Evolutionary conservation across 2,329 filamentous ascomycete species (phyloP), one percentile per base, ranked within the genome.

Genomic region (Colletotrichum chrysophilum): DNA sequence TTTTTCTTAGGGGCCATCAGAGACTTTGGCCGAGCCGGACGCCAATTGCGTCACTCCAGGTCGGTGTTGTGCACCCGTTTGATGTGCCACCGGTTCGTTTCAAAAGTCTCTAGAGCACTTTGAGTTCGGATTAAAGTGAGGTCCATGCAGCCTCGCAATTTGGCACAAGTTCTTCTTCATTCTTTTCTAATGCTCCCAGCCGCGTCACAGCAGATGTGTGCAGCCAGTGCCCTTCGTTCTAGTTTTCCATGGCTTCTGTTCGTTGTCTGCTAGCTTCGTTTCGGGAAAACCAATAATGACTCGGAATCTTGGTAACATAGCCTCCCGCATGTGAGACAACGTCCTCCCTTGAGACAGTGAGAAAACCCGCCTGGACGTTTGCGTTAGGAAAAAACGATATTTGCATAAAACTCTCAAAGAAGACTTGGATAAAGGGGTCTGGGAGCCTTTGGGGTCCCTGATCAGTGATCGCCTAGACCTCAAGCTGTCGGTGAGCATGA

Each of bases 51-150:
- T 74, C 71, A 65, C 60, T 10, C 48, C 7, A 32, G 26, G 43
- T 32, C 58, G 34, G 52, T 28, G 38, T 56, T 52, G 43, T 56
- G 30, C 58, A 66, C 32, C 32, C 30, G 30, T 58, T 64, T 64
- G 61, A 36, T 66, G 64, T 65, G 61, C 32, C 61, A 62, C 62
- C 30, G 26, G 71, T 66, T 71, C 52, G 71, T 74, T 74, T 75
- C 68, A 36, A 71, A 52, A 24, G 9, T 21, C 34, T 9, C 32
- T 16, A 18, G 5, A 26, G 34, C 62, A 10, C 7, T n/a, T 58
- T 36, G 65, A 52, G 43, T 32, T 58, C 32, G 60, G 43, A 58
- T 74, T 56, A 61, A 61, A 61, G 60, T 38, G 48, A 71, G 67
- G 67, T 66, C 60, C 48, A 74, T 60, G 71, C 66, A 66, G 60